Evolutionary conservation across 768 basidiomycete genomes (phyloP).

Genomic region (Mycena rosella): DNA sequence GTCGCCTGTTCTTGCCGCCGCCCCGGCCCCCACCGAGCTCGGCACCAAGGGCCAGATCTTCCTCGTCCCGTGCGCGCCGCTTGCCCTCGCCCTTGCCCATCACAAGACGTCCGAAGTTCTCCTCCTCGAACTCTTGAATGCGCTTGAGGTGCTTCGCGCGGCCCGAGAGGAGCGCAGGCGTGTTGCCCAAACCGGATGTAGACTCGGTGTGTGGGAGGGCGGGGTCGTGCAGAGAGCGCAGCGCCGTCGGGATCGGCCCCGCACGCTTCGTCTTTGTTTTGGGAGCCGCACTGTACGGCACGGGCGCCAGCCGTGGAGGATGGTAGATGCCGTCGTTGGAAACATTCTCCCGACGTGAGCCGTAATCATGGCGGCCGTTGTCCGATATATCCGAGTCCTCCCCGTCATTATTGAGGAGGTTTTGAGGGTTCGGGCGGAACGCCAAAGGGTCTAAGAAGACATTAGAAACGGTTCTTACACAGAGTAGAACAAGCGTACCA

Average conservation of each 20-base stretch:
- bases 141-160: conserved; percentile 85
- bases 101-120: conserved; percentile 91
- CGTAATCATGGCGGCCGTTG: conserved; percentile 34
- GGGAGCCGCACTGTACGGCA: conserved; percentile 77
- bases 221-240: conserved; percentile 66
- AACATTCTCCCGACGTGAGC: conserved; percentile 27
- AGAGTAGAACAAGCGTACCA: conserved; percentile 58
- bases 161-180: conserved; percentile 67
- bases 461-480: conserved; percentile 7
- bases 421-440: conserved; percentile 91
- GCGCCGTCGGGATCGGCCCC: conserved; percentile 71
- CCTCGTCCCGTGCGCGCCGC: conserved; percentile 83
- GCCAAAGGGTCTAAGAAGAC: conserved; percentile 82
- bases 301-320: conserved; percentile 90
- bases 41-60: conserved; percentile 88
- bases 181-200: conserved; percentile 77
- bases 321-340: conserved; percentile 72
- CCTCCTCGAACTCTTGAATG: conserved; percentile 92
- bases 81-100: conserved; percentile 90
- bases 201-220: conserved; percentile 76
- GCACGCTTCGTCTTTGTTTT: conserved; percentile 63
- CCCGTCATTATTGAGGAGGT: conserved; percentile 64
- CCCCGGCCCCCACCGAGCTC: conserved; percentile 59
- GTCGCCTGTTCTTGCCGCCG: conserved; percentile 67
- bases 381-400: conserved; percentile 47